Base-by-base conservation (phyloP, 768 basidiomycete genomes). In the Suillus occidentalis region DNA sequence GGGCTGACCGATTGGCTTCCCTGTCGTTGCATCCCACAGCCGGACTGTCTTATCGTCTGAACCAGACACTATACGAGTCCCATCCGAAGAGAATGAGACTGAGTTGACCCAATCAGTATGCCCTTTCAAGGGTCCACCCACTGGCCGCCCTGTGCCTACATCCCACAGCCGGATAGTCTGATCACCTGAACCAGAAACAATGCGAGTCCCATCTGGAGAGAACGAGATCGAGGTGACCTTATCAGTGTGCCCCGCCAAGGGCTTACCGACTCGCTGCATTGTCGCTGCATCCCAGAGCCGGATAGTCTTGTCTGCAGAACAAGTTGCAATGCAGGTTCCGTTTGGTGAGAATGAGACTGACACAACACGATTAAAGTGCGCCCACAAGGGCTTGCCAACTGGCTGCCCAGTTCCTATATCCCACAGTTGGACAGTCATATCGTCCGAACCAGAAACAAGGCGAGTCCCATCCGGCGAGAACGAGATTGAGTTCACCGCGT, bases 361-460 rank as follows among this genome's bases (percentile, higher is more conserved):
- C 0, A 0, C 0, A 3, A 45, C 9, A 0, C 0, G n/a, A 45
- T 3, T 0, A 10, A 20, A 20, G 20, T 20, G 20, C 20, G 9
- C 20, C 0, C 4, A 0, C 45, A n/a, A 47, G 45, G 45, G 45
- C 45, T 47, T 10, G n/a, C 10, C 45, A 0, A 47, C 10, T 47
- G 45, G n/a, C n/a, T 47, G 45, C 45, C 45, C 45, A 1, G n/a
- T 42, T 6, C 16, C 16, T 42, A 16, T 6, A 20, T 43, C 42
- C 42, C 42, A 43, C 18, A 43, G 42, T 3, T 18, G 18, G 40
- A 43, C 3, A 8, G 42, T 43, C 6, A 0, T 0, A 43, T 43
- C 42, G 0, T 2, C 4, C 1, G 47, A 47, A 22, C 47, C 47
- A 22, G n/a, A 13, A 3, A 13, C n/a, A 3, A 47, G 22, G 5